Base-by-base conservation (phyloP, 2,329 filamentous ascomycete species). In the Botryotinia calthae region DNA sequence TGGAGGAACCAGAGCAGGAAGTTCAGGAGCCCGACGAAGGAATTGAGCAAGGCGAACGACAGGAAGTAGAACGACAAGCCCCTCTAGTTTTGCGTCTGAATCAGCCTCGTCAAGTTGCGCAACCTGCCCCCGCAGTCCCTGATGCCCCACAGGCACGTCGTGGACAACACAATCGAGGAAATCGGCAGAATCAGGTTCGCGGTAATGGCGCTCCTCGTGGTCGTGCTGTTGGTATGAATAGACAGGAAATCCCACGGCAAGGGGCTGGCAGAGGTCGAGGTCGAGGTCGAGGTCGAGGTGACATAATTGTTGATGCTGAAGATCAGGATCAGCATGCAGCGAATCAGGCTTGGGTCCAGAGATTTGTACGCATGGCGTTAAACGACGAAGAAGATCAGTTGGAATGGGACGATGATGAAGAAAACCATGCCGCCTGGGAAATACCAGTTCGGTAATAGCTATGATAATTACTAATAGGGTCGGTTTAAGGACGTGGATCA, bases 361-460 rank as follows among this genome's bases (percentile, higher is more conserved):
- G 76, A 74, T 81, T 81, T 73, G 79, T 81, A 9, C 78, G 79
- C 71, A 79, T 81, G 79, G 80, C 80, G 2, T 67, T 81, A 64
- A 79, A 79, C 69, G 80, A 81, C 46, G 78, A 80, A 73, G 80
- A 81, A 54, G 80, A 81, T 75, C 74, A 77, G 51, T 51, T 81
- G 9, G 78, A 79, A 20, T 76, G 65, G 81, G 83, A 79, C 80
- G 83, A 76, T 73, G 73, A 87, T 82, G 72, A 87, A 81, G 73
- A 86, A 79, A 80, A 86, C 79, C 76, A 83, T 80, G 58, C 82
- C 79, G 73, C 81, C 76, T 76, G 86, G 86, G 81, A 84, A 83
- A 79, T 82, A 76, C 76, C 79, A 34, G 76, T 82, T 69, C 66
- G 79, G 73, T 76, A 70, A 77, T 28, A 16, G 22, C n/a, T 54